Evolutionary conservation across 208 protist genomes (phyloP).

Genomic region (Trypanosoma cruzi): DNA sequence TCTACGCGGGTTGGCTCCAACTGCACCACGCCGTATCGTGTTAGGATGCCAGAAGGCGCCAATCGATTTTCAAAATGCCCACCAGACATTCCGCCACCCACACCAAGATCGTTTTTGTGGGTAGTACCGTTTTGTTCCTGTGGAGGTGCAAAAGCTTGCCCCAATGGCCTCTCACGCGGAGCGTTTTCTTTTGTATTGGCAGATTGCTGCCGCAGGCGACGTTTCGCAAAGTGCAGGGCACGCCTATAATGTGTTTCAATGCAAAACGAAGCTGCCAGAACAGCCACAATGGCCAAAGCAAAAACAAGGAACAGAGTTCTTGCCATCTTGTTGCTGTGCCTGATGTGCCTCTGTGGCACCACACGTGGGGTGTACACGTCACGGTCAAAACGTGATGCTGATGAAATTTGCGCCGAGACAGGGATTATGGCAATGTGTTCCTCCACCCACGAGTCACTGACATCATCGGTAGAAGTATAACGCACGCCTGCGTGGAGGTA

Average conservation of each 20-base stretch:
- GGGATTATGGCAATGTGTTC: constrained; percentile 61
- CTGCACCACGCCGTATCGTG: constrained; percentile 65
- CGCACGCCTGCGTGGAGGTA: constrained; percentile 48
- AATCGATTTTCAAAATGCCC: neutral
- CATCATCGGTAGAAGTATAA: constrained; percentile 42
- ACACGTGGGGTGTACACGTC: constrained; percentile 49
- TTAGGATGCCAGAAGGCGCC: constrained; percentile 29
- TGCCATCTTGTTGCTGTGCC: constrained; percentile 43
- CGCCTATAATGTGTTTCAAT: constrained; percentile 74
- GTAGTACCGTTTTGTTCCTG: neutral
- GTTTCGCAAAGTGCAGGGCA: constrained; percentile 71
- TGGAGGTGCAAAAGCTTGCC: constrained; percentile 9
- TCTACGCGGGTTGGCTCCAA: constrained; percentile 50
- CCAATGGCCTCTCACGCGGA: neutral
- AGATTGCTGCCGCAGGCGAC: constrained; percentile 48
- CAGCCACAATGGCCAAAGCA: constrained; percentile 45
- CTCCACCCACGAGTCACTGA: constrained; percentile 34
- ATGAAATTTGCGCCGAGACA: constrained; percentile 61
- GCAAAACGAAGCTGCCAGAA: constrained; percentile 56
- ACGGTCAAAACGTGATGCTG: constrained; percentile 60
- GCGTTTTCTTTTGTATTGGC: constrained; percentile 33
- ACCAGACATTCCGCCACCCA: neutral
- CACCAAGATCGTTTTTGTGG: neutral
- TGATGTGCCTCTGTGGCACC: constrained; percentile 26
- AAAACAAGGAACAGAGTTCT: constrained; percentile 71